Evolutionary conservation across 371 early-diverging fungal species (phyloP), one percentile per base, ranked within the genome.

Genomic region (Mucor indicus): DNA sequence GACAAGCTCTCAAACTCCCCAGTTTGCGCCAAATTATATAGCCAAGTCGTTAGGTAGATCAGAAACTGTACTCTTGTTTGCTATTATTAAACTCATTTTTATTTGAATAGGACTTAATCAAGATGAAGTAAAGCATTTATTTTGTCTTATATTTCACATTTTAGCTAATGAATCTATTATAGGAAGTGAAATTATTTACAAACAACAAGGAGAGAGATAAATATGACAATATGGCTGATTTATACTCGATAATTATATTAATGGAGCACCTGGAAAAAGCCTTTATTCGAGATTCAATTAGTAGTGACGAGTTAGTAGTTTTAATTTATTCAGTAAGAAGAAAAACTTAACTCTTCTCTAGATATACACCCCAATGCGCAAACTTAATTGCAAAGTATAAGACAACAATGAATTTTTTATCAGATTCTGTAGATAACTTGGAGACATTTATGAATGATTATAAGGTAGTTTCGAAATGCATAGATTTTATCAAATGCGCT

Each of bases 381-480:
- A 90, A 93, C 57, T 78, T 97, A 20, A 91, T 97, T 48, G 83
- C 91, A 3, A 95, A 97, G 55, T 96, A 87, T 72, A 95, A 91
- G 61, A 90, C 96, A 11, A 91, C 92, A 0, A 63, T 90, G 42
- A 92, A 88, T 45, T 79, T 96, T 54, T 61, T 91, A 12, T 74
- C 76, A 12, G 80, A 87, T 39, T 67, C 75, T 4, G 78, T 92
- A 0, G 72, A 77, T 12, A 80, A 87, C 59, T 64, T 94, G 1
- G 80, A 90, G 37, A 72, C 73, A 31, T 97, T 96, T 54, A 85
- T 91, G 79, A 71, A 77, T 20, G 87, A 87, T 33, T 95, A 95
- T 70, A 85, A 88, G 74, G 86, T 84, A 68, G 42, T 20, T 11
- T 30, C 13, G 32, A 10, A 9, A 33, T 27, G 24, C 16, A 21